phyloP scores from a whole-genome alignment of 441 rosid genomes.

The Bocquillonia castaneifolia region DNA sequence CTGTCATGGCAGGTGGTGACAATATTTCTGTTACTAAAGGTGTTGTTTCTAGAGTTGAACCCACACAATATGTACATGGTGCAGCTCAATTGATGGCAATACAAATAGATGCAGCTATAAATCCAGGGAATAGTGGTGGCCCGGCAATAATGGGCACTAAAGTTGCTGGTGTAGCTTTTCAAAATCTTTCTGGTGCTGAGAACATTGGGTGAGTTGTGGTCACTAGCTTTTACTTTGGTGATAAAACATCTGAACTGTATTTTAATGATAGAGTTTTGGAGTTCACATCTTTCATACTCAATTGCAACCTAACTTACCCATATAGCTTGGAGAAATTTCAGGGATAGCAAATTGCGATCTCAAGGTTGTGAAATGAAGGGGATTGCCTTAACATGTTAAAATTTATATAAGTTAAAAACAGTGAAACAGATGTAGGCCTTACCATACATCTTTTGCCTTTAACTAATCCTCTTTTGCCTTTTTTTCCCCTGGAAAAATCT shows the following conservation, averaged over 20 bases:
- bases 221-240: conserved; percentile 1
- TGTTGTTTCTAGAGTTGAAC: conserved; percentile 82
- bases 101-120: conserved; percentile 93
- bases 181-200: conserved; percentile 85
- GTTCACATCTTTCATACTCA: neutral
- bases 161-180: conserved; percentile 87
- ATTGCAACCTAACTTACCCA: neutral
- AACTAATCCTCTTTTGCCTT: too few relatives aligned
- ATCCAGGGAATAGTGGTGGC: conserved; percentile 83
- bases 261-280: neutral
- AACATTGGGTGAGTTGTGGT: conserved; percentile 66
- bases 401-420: neutral
- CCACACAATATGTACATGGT: conserved; percentile 76
- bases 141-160: conserved; percentile 84
- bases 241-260: neutral
- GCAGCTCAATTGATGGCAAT: conserved; percentile 82
- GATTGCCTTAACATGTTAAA: neutral
- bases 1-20: conserved; percentile 57
- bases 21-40: conserved; percentile 81
- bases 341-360: neutral
- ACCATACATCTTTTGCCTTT: neutral
- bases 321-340: neutral
- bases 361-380: neutral
- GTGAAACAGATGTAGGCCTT: neutral
- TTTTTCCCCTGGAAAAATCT: conserved; percentile 26